Evolutionary conservation across 805 yeast species (phyloP).

Genomic region (Zygotorulaspora florentina): DNA sequence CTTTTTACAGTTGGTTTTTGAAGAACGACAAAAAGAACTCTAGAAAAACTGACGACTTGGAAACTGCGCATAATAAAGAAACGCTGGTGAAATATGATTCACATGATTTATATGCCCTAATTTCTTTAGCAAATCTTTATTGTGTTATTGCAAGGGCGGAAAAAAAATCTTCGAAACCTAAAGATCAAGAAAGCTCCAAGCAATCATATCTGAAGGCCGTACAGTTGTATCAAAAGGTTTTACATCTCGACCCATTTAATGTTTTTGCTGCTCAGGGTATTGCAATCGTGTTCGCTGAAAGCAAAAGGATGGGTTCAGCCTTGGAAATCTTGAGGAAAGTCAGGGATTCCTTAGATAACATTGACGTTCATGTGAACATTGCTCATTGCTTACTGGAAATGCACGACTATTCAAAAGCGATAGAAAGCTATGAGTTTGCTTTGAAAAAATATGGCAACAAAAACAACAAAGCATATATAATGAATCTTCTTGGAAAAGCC

Average conservation of each 20-base stretch:
- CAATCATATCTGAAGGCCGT: slow-evolving; percentile 86
- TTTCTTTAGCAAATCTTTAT: slow-evolving; percentile 86
- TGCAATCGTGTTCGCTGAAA: slow-evolving; percentile 88
- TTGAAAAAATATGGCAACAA: slow-evolving; percentile 56
- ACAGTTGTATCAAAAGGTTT: slow-evolving; percentile 83
- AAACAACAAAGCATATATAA: slow-evolving; percentile 58
- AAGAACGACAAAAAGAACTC: slow-evolving; percentile 42
- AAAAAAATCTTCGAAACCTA: slow-evolving; percentile 39
- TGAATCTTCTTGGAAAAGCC: slow-evolving; percentile 76
- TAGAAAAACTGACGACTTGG: slow-evolving; percentile 51
- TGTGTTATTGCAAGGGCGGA: slow-evolving; percentile 75
- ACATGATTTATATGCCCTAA: slow-evolving; percentile 84
- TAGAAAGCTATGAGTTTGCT: slow-evolving; percentile 84
- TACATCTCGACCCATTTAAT: slow-evolving; percentile 76
- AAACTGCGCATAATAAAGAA: slow-evolving; percentile 76
- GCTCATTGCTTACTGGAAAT: slow-evolving; percentile 85
- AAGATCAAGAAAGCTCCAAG: slow-evolving; percentile 50
- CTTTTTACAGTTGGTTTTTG: slow-evolving; percentile 89
- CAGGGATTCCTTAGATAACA: slow-evolving; percentile 83
- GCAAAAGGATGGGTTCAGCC: slow-evolving; percentile 68
- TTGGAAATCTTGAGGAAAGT: slow-evolving; percentile 82
- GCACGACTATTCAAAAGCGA: slow-evolving; percentile 77
- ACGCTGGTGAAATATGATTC: slow-evolving; percentile 78
- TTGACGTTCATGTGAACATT: slow-evolving; percentile 74
- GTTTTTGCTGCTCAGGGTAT: slow-evolving; percentile 98